Evolutionary conservation across 768 basidiomycete species (phyloP), one percentile per base, ranked within the genome.

Genomic region (Tephrocybe sp.): DNA sequence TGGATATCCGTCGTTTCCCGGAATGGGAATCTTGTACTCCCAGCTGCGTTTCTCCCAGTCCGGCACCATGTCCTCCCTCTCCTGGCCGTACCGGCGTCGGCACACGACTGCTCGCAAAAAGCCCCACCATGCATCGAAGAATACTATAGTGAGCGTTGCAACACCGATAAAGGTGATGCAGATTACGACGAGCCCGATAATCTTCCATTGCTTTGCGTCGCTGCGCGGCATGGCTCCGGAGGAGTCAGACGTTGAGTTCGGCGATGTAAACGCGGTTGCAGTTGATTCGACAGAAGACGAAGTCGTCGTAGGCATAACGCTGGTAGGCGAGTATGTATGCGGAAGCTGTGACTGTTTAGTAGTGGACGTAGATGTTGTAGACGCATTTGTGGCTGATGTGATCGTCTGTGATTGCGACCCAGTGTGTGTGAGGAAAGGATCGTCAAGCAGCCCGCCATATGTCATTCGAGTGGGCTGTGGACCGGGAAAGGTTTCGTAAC

Each of bases 71-170:
- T 78, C 75, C 62, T 88, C 86, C 26, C 66, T 60, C 22, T 71
- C 72, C 8, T 52, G 49, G 6, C 60, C 60, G 39, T 63, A 64
- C 55, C 63, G 64, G 25, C 64, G 65, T 52, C 77, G 73, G 49
- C 74, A 72, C 18, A 80, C 36, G 40, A 80, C 58, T 38, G 80
- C 82, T 28, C 73, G 67, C 44, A 85, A 45, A 63, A 87, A 82
- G 21, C 78, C 73, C 76, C 77, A 83, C 76, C 86, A 83, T 28
- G 80, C 76, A 66, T 90, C 86, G 66, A 87, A 88, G 67, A 84
- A 89, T 24, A 84, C 76, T 47, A 82, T 68, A 7, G 75, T 68
- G 41, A 87, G 70, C 55, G 86, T 75, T 42, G 77, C 66, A 2
- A 69, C 72, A 22, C 74, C 83, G 44, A 89, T 69, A 30, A 79